phyloP scores from a whole-genome alignment of 2,329 filamentous ascomycete species.

The Epichloe elymi region DNA sequence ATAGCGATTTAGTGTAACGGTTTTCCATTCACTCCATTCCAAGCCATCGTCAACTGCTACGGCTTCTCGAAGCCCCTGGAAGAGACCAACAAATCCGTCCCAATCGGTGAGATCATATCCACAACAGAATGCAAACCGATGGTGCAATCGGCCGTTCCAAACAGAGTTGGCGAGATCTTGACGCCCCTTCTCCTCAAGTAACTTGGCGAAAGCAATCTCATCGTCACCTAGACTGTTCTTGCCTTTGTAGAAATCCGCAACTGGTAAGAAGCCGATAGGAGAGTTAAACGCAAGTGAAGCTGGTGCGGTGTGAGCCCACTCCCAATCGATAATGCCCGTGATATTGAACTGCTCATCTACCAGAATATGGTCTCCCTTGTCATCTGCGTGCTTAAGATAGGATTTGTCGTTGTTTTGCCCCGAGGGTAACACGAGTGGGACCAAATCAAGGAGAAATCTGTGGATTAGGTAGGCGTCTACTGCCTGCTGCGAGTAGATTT shows the following conservation, averaged over 20 bases:
- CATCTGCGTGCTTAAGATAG: no score
- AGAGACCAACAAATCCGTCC: constrained; percentile 17
- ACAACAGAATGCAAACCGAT: constrained; percentile 28
- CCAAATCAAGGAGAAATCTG: no score
- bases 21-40: constrained; percentile 26
- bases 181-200: constrained; percentile 19
- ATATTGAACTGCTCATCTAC: no score
- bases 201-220: constrained; percentile 22
- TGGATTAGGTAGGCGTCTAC: no score
- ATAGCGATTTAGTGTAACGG: constrained; percentile 21
- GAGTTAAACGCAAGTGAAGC: constrained; percentile 29
- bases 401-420: no score
- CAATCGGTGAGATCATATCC: constrained; percentile 28
- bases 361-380: no score
- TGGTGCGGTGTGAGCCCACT: constrained; percentile 21
- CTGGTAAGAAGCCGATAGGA: constrained; percentile 24
- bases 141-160: constrained; percentile 23
- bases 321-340: no score
- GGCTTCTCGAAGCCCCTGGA: constrained; percentile 9
- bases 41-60: constrained; percentile 19
- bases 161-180: constrained; percentile 23
- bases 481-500: no score
- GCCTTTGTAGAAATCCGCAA: constrained; percentile 27
- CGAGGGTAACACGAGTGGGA: no score
- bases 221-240: constrained; percentile 23